These are phyloP conservation scores for Aspergillus wentii DNA, from an alignment of 495 filamentous ascomycete species.

Conservation along the genomic window DNA sequence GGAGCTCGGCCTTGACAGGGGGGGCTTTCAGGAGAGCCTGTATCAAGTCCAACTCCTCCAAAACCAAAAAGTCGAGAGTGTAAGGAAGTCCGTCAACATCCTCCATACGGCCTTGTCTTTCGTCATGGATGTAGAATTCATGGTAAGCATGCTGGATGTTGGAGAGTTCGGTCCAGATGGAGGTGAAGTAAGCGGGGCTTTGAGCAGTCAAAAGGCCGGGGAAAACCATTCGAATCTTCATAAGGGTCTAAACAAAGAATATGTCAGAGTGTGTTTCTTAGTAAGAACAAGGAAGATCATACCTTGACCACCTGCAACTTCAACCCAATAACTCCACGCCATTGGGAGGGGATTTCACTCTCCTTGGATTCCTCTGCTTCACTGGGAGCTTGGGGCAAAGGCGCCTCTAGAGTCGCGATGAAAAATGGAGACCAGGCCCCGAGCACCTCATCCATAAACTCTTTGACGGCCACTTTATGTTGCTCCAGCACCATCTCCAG, in stretches of 20 bases:
- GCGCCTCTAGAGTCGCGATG: conserved; percentile 61
- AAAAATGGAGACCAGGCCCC: conserved; percentile 86
- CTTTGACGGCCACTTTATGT: conserved; percentile 75
- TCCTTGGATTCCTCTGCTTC: conserved; percentile 52
- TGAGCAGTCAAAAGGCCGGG: conserved; percentile 73
- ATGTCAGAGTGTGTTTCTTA: not conserved
- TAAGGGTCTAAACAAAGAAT: conserved; percentile 57
- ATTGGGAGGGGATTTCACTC: conserved; percentile 43
- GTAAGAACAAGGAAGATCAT: conserved; percentile 1
- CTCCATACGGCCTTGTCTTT: conserved; percentile 81
- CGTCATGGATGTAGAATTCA: conserved; percentile 75
- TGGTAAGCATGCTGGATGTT: conserved; percentile 66
- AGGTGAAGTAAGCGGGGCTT: conserved; percentile 72
- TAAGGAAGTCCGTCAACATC: conserved; percentile 90
- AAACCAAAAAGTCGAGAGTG: conserved; percentile 86
- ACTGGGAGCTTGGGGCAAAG: conserved; percentile 59
- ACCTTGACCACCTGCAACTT: conserved; percentile 87
- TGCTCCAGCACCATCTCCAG: conserved; percentile 94
- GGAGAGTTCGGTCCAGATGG: conserved; percentile 80
- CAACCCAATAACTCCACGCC: conserved; percentile 75
- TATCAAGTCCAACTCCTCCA: conserved; percentile 92
- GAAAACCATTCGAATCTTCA: conserved; percentile 85
- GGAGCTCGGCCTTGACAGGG: conserved; percentile 79
- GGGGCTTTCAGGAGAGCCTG: conserved; percentile 78
- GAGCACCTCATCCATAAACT: conserved; percentile 82